A percentile compares a stretch with the other conserved stretches of the same genome.
phyloP scores from a whole-genome alignment of 2,329 filamentous ascomycete species.

The Aspergillus chevalieri region DNA sequence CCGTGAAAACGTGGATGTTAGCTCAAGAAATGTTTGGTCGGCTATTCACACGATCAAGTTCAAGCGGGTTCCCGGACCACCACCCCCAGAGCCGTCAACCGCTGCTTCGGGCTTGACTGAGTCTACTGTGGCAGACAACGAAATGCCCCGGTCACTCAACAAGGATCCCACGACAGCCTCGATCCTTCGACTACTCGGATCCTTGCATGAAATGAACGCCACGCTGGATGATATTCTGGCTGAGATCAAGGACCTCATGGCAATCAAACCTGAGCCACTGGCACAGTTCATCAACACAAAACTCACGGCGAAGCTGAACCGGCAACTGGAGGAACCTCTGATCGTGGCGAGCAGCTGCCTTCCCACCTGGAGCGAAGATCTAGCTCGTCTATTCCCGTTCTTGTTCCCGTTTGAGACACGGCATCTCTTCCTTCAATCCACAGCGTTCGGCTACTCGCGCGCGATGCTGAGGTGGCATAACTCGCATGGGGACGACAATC shows the following conservation, averaged over 20 bases:
- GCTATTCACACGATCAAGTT: slow-evolving; percentile 88
- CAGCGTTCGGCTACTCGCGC: slow-evolving; percentile 93
- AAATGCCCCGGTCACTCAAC: slow-evolving; percentile 70
- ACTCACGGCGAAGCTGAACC: slow-evolving; percentile 92
- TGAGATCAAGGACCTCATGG: slow-evolving; percentile 65
- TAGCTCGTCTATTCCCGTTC: slow-evolving; percentile 91
- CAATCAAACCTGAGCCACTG: slow-evolving; percentile 71
- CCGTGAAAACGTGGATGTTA: slow-evolving; percentile 52
- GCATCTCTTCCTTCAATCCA: slow-evolving; percentile 94
- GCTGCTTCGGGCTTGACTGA: slow-evolving; percentile 51
- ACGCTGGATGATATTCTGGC: slow-evolving; percentile 87
- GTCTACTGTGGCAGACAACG: slow-evolving; percentile 47
- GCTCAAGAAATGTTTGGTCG: slow-evolving; percentile 78
- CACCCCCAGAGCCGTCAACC: slow-evolving; percentile 64
- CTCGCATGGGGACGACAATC: slow-evolving; percentile 72
- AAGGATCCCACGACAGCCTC: slow-evolving; percentile 79
- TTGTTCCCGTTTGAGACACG: slow-evolving; percentile 96
- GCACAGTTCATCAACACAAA: slow-evolving; percentile 98
- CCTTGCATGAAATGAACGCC: slow-evolving; percentile 85
- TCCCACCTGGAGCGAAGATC: slow-evolving; percentile 90
- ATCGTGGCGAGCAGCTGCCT: slow-evolving; percentile 96
- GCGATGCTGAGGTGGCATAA: slow-evolving; percentile 99
- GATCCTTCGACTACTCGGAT: slow-evolving; percentile 80
- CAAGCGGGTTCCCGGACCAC: slow-evolving; percentile 74
- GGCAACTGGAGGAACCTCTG: slow-evolving; percentile 90